Conservation (phyloP, 345 rosid genomes). For the Mangifera indica region DNA sequence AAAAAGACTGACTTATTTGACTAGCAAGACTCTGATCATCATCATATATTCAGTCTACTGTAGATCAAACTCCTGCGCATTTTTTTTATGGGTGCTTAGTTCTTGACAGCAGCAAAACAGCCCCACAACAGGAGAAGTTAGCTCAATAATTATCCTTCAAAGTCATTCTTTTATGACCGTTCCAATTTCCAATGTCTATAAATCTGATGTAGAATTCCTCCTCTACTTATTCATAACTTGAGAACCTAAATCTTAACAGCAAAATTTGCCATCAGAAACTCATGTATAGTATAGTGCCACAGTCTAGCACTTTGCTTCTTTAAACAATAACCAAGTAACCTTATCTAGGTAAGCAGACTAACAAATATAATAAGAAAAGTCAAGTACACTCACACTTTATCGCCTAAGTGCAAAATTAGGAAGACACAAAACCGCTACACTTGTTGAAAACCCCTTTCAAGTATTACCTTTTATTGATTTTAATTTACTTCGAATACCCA, state of each 20-base stretch:
- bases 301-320: neutral
- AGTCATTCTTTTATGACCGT: too few species aligned
- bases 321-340: neutral
- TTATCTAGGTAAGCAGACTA: neutral
- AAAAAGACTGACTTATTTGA: too few species aligned
- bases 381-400: neutral
- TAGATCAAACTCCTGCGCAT: too few species aligned
- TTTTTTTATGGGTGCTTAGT: too few species aligned
- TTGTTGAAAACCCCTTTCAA: neutral
- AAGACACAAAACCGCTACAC: neutral
- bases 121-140: too few species aligned
- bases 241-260: neutral
- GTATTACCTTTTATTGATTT: neutral
- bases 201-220: too few species aligned
- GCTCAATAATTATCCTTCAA: too few species aligned
- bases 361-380: neutral
- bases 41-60: too few species aligned
- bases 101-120: too few species aligned
- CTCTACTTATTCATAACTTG: neutral
- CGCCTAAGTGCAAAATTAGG: neutral
- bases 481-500: neutral
- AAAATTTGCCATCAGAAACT: conserved; percentile 4
- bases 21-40: too few species aligned
- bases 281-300: too few species aligned
- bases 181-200: too few species aligned